These are phyloP conservation scores for Picea sitchensis DNA, from an alignment of 75 land plant species.

Conservation along the genomic window DNA sequence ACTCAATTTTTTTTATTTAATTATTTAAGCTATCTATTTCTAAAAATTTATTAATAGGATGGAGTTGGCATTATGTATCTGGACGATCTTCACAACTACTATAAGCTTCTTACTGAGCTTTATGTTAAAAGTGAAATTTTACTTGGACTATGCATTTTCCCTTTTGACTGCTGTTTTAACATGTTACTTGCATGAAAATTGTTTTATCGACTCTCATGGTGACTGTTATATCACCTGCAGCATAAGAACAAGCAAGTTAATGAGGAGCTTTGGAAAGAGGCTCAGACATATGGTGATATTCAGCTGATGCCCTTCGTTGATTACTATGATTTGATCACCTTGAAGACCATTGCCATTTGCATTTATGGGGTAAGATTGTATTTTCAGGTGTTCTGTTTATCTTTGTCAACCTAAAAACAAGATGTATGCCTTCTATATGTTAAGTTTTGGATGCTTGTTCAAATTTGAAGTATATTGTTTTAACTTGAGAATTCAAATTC, in stretches of 20 bases:
- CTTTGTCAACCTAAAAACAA: background rate
- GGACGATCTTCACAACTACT: background rate
- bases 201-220: background rate
- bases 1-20: background rate
- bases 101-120: background rate
- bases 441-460: background rate
- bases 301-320: slow-evolving; percentile 96
- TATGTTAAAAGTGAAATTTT: slow-evolving; percentile 12
- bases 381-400: slow-evolving; percentile 3
- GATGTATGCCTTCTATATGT: slow-evolving; percentile 2
- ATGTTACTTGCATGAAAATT: background rate
- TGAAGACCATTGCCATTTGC: slow-evolving; percentile 88
- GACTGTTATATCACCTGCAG: slow-evolving; percentile 25
- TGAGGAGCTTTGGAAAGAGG: slow-evolving; percentile 80
- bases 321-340: slow-evolving; percentile 75
- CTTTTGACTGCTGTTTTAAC: background rate
- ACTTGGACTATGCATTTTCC: background rate
- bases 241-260: slow-evolving; percentile 75
- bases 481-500: background rate
- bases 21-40: background rate
- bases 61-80: background rate
- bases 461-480: background rate
- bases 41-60: background rate
- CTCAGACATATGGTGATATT: slow-evolving; percentile 79
- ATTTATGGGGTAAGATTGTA: slow-evolving; percentile 66